A percentile compares a stretch with the other conserved stretches of the same genome.
Evolutionary conservation across 495 filamentous ascomycete genomes (phyloP).

Genomic region (Staphylotrichum longicolle): DNA sequence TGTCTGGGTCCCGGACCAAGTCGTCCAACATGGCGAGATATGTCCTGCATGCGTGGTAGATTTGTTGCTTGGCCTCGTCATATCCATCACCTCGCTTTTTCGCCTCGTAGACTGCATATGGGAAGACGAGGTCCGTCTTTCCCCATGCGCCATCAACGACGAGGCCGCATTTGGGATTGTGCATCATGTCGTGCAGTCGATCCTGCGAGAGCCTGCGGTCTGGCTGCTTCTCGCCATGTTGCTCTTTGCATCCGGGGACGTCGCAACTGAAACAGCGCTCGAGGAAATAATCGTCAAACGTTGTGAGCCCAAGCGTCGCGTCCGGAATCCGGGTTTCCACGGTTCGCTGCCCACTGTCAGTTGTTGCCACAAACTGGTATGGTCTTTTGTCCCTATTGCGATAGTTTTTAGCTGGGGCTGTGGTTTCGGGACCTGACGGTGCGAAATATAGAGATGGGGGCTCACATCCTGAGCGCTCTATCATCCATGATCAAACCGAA

Average conservation of each 20-base stretch:
- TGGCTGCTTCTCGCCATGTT: neutral
- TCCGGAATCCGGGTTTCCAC: neutral
- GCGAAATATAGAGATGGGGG: too few relatives aligned
- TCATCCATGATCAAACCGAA: constrained; percentile 17
- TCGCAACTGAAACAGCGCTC: neutral
- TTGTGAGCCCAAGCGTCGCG: neutral
- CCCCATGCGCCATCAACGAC: neutral
- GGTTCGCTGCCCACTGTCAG: neutral
- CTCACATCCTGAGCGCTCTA: neutral
- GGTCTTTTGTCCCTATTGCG: neutral
- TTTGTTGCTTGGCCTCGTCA: neutral
- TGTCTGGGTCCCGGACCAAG: neutral
- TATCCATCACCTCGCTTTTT: neutral
- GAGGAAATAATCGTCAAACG: neutral
- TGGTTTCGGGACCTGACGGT: too few relatives aligned
- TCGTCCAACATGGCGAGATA: constrained; percentile 1
- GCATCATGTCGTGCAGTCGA: neutral
- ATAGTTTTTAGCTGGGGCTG: too few relatives aligned
- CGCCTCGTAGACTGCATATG: neutral
- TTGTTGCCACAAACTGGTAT: neutral
- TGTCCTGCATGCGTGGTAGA: constrained; percentile 2
- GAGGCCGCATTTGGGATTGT: neutral
- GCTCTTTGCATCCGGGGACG: neutral
- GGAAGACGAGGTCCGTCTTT: neutral
- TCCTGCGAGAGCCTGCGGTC: neutral